Percentiles rank a stretch among this genome's conserved stretches.
phyloP scores from a whole-genome alignment of 2,329 filamentous ascomycete genomes.

The Arachnomyces sp. region DNA sequence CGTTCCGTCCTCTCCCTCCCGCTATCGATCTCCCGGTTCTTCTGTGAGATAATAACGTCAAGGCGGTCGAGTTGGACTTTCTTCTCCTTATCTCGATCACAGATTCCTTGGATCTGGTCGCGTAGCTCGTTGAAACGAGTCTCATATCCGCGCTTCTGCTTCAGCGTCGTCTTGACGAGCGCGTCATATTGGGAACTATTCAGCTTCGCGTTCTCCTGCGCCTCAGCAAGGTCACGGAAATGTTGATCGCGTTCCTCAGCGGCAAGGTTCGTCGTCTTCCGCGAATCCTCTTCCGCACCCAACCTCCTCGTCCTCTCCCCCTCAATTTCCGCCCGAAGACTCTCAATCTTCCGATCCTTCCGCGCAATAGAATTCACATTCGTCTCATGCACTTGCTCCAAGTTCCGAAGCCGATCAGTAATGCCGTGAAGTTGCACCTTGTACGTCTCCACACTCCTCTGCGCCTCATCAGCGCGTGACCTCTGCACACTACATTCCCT shows the following conservation, averaged over 20 bases:
- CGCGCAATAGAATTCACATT: conserved; percentile 38
- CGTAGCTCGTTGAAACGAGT: conserved; percentile 30
- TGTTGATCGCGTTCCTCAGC: conserved; percentile 33
- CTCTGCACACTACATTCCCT: conserved; percentile 39
- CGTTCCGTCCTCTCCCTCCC: conserved; percentile 33
- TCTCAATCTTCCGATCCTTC: conserved; percentile 42
- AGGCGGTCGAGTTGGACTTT: conserved; percentile 31
- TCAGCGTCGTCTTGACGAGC: conserved; percentile 30
- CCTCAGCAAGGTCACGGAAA: conserved; percentile 29
- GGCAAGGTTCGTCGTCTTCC: conserved; percentile 29
- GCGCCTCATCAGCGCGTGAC: conserved; percentile 39
- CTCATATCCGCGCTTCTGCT: conserved; percentile 33
- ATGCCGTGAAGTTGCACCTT: conserved; percentile 38
- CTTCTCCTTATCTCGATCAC: conserved; percentile 29
- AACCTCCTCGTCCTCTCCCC: conserved; percentile 34
- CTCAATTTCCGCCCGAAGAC: conserved; percentile 34
- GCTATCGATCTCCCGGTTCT: conserved; percentile 35
- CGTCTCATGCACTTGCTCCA: conserved; percentile 39
- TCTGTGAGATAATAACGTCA: conserved; percentile 39
- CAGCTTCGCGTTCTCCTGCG: conserved; percentile 32
- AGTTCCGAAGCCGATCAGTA: conserved; percentile 37
- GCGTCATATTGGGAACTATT: conserved; percentile 37
- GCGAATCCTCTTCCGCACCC: conserved; percentile 33
- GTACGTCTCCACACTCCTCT: conserved; percentile 38
- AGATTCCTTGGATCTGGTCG: conserved; percentile 26